Base-by-base conservation (phyloP, 208 protist genomes). In the Leishmania tropica region DNA sequence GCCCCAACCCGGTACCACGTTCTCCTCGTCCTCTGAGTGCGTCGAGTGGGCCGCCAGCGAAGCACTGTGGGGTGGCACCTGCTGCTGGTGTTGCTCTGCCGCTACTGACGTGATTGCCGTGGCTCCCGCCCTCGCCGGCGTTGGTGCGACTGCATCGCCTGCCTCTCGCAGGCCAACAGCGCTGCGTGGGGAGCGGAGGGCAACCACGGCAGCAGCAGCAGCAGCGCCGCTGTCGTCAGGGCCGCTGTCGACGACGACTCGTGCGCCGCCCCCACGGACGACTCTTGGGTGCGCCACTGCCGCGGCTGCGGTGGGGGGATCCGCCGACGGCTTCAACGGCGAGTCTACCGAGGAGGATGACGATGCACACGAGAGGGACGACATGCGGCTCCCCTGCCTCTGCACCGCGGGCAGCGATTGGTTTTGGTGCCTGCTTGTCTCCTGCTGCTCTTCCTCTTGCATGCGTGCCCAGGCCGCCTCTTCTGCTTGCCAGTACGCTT, bases 401-500 rank as follows among this genome's bases (percentile, higher is more conserved):
- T 54, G 47, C 45, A 24, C 17, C 73, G 56, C 31, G 28, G 13
- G 28, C 45, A 31, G 24, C 45, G 42, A 28, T 51, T 3, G 45
- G 24, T 51, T 21, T 54, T 11, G 42, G 28, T 37, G 17, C 37
- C 19, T 19, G 40, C 48, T 10, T 7, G 53, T 80, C 71, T 51
- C 80, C 75, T 53, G 42, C 70, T 31, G 42, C 62, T 82, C 75
- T 13, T 78, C 74, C 64, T 62, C 70, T 31, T 74, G 24, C 47
- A 74, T 54, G 73, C 58, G 72, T 73, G 3, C 86, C 88, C 88
- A 88, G 21, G 73, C 83, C 10, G 64, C 74, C 62, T 92, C 85
- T 75, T 92, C 90, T 35, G 78, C 81, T 21, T 58, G 58, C 90
- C 87, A 89, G 45, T 80, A 87, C 64, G 85, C 87, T 35, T 83